Evolutionary conservation across 2,329 filamentous ascomycete genomes (phyloP), one percentile per base, ranked within the genome.

Genomic region (Pseudopyricularia javanii): DNA sequence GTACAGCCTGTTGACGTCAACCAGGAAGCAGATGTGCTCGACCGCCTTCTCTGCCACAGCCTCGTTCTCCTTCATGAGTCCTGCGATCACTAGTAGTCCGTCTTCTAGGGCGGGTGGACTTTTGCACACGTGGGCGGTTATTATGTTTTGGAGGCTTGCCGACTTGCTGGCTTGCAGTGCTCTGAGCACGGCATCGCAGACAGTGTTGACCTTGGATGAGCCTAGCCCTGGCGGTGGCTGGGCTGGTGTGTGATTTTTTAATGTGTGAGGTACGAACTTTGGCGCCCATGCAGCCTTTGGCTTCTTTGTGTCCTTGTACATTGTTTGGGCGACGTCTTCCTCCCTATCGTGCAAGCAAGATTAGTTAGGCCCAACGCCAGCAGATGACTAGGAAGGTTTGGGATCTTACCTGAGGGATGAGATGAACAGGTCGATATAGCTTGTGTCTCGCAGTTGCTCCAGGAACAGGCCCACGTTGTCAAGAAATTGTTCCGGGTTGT

Each of bases 11-110:
- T 96, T 94, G 47, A 94, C 86, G 66, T 98, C 93, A 1, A 91
- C 88, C 43, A 98, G 77, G 74, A 98, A 98, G 74, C 90, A 97
- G 55, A 98, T 96, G 63, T 98, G 93, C 64, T 96, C 90, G 22
- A 96, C 85, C 0, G 91, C 91, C 65, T 85, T 85, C 59, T 97
- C 91, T 0, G 89, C 88, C 58, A 91, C 75, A 7, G 37, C 17
- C 20, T 52, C 50, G 50, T 86, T 80, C 58, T 85, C 78, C 3
- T 78, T 75, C 73, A 82, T 78, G 34, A 98, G 71, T 52, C 83
- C 78, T 4, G 88, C 85, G 33, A 97, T 87, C 32, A 97, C 81
- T 2, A 71, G 71, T 50, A 98, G 73, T 3, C 90, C 93, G 56
- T 91, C 85, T 54, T 94, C 88, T 1, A 97, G 78, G 50, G 95